Percentiles rank a stretch among this genome's conserved stretches.
Conservation (phyloP, 139 green algal species). For the Chlorella sp. region DNA sequence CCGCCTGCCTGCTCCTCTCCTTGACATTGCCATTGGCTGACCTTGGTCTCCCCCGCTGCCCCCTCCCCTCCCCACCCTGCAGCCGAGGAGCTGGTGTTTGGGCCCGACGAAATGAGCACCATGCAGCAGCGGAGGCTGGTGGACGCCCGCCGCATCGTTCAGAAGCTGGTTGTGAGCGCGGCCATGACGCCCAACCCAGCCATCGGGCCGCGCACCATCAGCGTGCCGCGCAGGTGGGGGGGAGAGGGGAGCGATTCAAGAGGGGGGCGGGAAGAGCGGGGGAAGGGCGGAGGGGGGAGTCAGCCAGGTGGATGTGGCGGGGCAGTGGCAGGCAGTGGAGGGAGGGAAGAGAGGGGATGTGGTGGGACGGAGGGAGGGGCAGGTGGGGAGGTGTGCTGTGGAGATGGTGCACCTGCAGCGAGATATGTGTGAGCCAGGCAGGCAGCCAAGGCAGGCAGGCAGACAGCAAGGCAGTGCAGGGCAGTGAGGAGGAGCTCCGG, state of each 20-base stretch:
- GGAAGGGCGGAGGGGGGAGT: not conserved
- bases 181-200: slow-evolving; percentile 48
- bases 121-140: slow-evolving; percentile 68
- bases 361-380: not conserved
- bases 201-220: slow-evolving; percentile 44
- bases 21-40: too few species aligned
- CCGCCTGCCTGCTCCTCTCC: not conserved
- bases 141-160: slow-evolving; percentile 64
- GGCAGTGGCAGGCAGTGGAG: too few species aligned
- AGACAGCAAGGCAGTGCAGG: too few species aligned
- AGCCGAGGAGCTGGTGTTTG: slow-evolving; percentile 73
- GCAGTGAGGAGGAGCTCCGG: not conserved
- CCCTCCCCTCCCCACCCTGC: slow-evolving; percentile 13
- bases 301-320: not conserved
- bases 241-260: too few species aligned
- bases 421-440: not conserved
- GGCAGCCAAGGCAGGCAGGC: not conserved
- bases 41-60: too few species aligned
- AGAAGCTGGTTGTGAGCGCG: slow-evolving; percentile 65
- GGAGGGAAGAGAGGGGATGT: too few species aligned
- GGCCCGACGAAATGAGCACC: slow-evolving; percentile 67
- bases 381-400: not conserved
- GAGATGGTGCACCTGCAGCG: too few species aligned
- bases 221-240: slow-evolving; percentile 32
- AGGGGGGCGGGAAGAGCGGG: not conserved